phyloP scores from a whole-genome alignment of 140 eudicot genomes.

The Cichorium intybus region DNA sequence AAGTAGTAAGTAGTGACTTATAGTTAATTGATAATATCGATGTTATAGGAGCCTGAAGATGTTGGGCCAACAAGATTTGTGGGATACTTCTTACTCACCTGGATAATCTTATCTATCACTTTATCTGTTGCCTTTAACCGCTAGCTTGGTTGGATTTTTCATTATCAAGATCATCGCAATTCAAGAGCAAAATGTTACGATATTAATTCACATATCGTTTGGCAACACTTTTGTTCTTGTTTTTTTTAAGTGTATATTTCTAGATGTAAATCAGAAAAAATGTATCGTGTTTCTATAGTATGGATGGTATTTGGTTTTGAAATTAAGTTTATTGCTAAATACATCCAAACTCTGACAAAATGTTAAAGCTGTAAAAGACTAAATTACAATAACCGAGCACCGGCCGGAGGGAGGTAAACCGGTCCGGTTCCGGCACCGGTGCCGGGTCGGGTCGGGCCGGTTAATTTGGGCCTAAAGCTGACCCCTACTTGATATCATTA shows the following conservation, averaged over 20 bases:
- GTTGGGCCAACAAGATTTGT: slow-evolving; percentile 63
- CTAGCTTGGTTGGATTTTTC: not conserved
- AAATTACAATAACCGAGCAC: too few relatives aligned
- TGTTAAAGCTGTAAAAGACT: too few relatives aligned
- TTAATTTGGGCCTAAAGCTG: too few relatives aligned
- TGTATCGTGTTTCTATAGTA: too few relatives aligned
- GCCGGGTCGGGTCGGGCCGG: too few relatives aligned
- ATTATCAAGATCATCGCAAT: not conserved
- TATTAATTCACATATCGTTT: not conserved
- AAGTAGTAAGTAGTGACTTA: not conserved
- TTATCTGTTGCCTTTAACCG: slow-evolving; percentile 47
- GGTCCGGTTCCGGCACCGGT: too few relatives aligned
- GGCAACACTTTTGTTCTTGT: not conserved
- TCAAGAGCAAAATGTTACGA: not conserved
- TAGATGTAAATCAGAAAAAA: too few relatives aligned
- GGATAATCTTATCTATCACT: slow-evolving; percentile 46
- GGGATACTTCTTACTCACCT: slow-evolving; percentile 68
- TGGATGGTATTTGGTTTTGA: too few relatives aligned
- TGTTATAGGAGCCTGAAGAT: slow-evolving; percentile 76
- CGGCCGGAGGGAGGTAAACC: too few relatives aligned
- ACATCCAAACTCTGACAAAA: too few relatives aligned
- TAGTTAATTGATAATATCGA: not conserved
- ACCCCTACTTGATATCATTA: too few relatives aligned
- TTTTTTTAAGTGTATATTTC: not conserved
- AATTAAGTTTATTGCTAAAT: too few relatives aligned